Evolutionary conservation across 768 basidiomycete species (phyloP).

Genomic region (Leccinum ochraceum): DNA sequence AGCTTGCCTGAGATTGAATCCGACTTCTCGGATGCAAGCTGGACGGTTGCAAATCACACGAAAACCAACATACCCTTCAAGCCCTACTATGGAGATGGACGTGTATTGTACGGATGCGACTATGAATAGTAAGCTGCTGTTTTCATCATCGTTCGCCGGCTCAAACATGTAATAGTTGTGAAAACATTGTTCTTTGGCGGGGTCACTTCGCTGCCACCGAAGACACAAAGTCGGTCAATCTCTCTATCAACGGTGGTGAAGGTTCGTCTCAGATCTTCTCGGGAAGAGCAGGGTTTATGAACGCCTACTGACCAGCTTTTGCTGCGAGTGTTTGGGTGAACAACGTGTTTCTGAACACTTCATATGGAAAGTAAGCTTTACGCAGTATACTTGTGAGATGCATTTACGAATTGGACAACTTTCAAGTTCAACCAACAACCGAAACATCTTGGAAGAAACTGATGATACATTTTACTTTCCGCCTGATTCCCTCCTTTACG

Average conservation of each 20-base stretch:
- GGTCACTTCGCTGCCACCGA: constrained; percentile 74
- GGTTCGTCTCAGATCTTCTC: constrained; percentile 39
- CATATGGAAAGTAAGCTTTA: constrained; percentile 67
- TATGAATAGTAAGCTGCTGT: constrained; percentile 68
- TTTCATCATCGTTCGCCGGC: constrained; percentile 7
- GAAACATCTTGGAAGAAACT: constrained; percentile 59
- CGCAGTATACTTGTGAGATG: neutral
- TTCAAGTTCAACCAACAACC: constrained; percentile 62
- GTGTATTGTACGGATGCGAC: constrained; percentile 83
- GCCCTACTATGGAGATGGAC: constrained; percentile 71
- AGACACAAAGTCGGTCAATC: constrained; percentile 60
- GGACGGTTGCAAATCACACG: constrained; percentile 70
- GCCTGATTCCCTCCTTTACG: constrained; percentile 46
- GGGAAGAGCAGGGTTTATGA: neutral
- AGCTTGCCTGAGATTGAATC: constrained; percentile 69
- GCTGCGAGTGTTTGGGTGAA: constrained; percentile 85
- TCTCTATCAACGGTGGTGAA: constrained; percentile 81
- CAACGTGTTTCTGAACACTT: constrained; percentile 65
- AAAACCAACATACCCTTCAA: constrained; percentile 71
- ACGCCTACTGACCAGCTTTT: constrained; percentile 46
- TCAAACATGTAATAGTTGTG: constrained; percentile 53
- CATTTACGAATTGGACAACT: constrained; percentile 1
- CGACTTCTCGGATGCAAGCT: constrained; percentile 60
- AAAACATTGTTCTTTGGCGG: constrained; percentile 79
- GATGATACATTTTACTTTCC: constrained; percentile 70